phyloP scores from a whole-genome alignment of 805 yeast genomes.

The Debaryomyces castellii region DNA sequence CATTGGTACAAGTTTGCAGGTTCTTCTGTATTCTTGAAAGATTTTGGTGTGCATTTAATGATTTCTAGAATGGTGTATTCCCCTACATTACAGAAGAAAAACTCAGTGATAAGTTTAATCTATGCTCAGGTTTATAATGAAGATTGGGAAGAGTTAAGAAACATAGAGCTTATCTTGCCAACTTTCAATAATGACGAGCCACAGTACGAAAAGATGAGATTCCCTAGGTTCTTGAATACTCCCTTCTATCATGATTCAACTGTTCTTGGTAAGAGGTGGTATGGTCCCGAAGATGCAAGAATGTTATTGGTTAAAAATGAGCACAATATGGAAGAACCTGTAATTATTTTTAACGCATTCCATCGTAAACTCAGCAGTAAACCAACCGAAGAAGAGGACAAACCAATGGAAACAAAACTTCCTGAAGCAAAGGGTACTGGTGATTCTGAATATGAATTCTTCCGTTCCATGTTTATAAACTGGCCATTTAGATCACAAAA shows the following conservation, averaged over 20 bases:
- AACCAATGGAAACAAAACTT: not conserved
- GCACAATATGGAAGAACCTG: slow-evolving; percentile 23
- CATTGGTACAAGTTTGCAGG: slow-evolving; percentile 35
- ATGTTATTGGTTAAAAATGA: slow-evolving; percentile 19
- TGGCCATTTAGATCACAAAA: slow-evolving; percentile 32
- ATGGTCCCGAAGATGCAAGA: slow-evolving; percentile 31
- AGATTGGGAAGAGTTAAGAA: slow-evolving; percentile 10
- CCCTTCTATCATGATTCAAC: slow-evolving; percentile 13
- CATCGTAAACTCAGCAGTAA: slow-evolving; percentile 13
- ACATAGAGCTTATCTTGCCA: slow-evolving; percentile 10
- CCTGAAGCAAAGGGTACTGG: not conserved
- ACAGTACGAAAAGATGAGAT: slow-evolving; percentile 10
- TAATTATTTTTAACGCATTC: slow-evolving; percentile 9
- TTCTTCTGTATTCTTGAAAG: slow-evolving; percentile 30
- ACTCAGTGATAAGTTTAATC: slow-evolving; percentile 23
- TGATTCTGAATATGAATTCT: slow-evolving; percentile 1
- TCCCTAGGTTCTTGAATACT: slow-evolving; percentile 21
- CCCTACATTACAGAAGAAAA: slow-evolving; percentile 21
- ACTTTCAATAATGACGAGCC: slow-evolving; percentile 7
- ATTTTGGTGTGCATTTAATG: slow-evolving; percentile 31
- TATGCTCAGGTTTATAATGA: slow-evolving; percentile 12
- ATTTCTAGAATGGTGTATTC: slow-evolving; percentile 27
- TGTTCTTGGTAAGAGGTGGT: slow-evolving; percentile 10
- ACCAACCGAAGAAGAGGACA: not conserved
- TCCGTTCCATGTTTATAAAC: slow-evolving; percentile 27